Evolutionary conservation across 169 alveolate species (phyloP), one percentile per base, ranked within the genome.

Genomic region (Plasmodium relictum): DNA sequence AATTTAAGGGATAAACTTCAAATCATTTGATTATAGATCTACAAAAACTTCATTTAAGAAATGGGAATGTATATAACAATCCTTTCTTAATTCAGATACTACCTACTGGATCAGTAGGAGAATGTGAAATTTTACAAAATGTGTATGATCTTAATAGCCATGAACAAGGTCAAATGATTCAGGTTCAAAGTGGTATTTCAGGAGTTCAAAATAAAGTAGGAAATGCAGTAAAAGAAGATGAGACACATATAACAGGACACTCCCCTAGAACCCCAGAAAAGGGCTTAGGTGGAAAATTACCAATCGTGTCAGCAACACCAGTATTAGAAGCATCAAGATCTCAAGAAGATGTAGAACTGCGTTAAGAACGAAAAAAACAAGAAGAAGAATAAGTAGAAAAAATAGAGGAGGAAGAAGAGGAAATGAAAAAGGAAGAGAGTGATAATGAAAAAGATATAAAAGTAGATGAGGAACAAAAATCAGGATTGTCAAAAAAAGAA

Each of bases 41-140:
- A 59, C 16, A 22, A 20, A 72, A 72, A 26, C 7, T 37, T 14
- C 22, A 52, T 37, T 72, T 72, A 41, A 72, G 86, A 42, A 24
- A 72, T 42, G 59, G 86, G 0, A 50, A 31, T 50, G 8, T 0
- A 68, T 12, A 3, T 9, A 41, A 68, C n/a, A 42, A 10, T 24
- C 3, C 39, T 26, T 42, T 37, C 16, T 50, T 31, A 5, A 50
- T 39, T 22, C 61, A 42, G 24, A n/a, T n/a, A n/a, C 39, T 2
- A 31, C 39, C 39, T 31, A 1, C 39, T 31, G 39, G 39, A 2
- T 31, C 3, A 31, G 39, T 31, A 31, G 39, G 3, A 31, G 39
- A 31, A n/a, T n/a, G n/a, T 31, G 3, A 1, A 31, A 2, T 3
- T 31, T 3, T 31, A 3, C 39, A 31, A 31, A 31, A 3, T 31